These are phyloP conservation scores for Gypsophila paniculata DNA, from an alignment of 179 eudicot genomes.

Conservation along the genomic window DNA sequence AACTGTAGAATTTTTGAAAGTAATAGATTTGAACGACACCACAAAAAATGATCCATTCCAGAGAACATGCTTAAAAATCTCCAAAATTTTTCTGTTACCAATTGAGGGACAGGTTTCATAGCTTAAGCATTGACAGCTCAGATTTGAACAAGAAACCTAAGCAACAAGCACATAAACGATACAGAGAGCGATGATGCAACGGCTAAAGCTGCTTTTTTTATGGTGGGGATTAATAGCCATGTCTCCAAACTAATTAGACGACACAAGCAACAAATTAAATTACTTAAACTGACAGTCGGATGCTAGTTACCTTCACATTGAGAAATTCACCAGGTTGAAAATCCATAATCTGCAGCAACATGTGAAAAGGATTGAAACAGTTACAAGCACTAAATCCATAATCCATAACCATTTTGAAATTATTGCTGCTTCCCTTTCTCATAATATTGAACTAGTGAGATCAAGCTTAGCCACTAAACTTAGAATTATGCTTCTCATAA, in stretches of 20 bases:
- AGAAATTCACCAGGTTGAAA: constrained; percentile 98
- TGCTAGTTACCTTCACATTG: constrained; percentile 71
- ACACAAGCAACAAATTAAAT: neutral
- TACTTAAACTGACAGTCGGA: neutral
- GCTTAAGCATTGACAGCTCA: constrained; percentile 6
- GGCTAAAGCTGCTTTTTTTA: constrained; percentile 5
- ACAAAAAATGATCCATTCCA: neutral
- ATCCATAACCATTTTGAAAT: neutral
- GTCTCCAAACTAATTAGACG: neutral
- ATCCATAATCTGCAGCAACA: constrained; percentile 77
- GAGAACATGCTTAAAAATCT: neutral
- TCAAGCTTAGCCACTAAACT: neutral
- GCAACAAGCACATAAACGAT: neutral
- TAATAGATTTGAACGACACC: too few relatives aligned
- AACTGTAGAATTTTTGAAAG: neutral
- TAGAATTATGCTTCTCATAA: neutral
- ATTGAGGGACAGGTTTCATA: constrained; percentile 1
- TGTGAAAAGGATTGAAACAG: constrained; percentile 5
- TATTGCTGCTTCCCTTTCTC: neutral
- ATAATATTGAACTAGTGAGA: neutral
- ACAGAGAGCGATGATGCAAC: constrained; percentile 7
- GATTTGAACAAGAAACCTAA: neutral
- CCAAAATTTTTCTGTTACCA: neutral
- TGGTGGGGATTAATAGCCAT: neutral
- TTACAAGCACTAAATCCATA: constrained; percentile 1